A percentile compares a stretch with the other conserved stretches of the same genome.
phyloP scores from a whole-genome alignment of 352 stramenopile genomes.

The Phytophthora uliginosa region DNA sequence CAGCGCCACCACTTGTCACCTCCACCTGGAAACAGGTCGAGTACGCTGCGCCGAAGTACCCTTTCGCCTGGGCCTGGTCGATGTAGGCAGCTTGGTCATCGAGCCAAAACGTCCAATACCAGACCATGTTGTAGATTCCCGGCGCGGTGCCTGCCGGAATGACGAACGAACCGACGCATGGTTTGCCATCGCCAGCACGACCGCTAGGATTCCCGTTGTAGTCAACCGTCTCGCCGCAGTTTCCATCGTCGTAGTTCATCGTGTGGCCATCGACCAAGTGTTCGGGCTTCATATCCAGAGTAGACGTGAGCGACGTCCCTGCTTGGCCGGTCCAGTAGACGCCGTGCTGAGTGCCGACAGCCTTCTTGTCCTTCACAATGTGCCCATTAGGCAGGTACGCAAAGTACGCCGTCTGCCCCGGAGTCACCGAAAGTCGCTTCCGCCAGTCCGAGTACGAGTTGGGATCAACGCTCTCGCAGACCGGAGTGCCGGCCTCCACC shows the following conservation, averaged over 20 bases:
- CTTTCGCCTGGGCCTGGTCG: conserved; percentile 54
- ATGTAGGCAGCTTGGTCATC: conserved; percentile 56
- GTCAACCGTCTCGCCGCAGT: conserved; percentile 68
- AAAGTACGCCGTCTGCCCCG: conserved; percentile 57
- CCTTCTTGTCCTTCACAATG: conserved; percentile 79
- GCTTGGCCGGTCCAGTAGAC: conserved; percentile 72
- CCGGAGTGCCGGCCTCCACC: conserved; percentile 51
- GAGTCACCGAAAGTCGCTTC: conserved; percentile 51
- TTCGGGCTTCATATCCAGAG: conserved; percentile 58
- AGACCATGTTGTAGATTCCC: conserved; percentile 75
- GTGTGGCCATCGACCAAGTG: conserved; percentile 60
- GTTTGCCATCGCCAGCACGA: conserved; percentile 68
- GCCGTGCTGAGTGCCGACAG: conserved; percentile 61
- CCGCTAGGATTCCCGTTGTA: conserved; percentile 50
- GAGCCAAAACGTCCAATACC: conserved; percentile 81
- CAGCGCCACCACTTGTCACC: conserved; percentile 33
- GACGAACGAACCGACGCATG: conserved; percentile 65
- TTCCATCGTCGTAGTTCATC: conserved; percentile 66
- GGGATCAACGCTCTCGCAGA: conserved; percentile 57
- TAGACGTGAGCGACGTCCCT: conserved; percentile 46
- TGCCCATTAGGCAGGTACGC: conserved; percentile 71
- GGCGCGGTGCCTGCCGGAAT: conserved; percentile 52
- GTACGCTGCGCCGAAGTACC: conserved; percentile 77
- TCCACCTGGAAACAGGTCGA: conserved; percentile 79
- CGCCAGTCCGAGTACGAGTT: conserved; percentile 74